Base-by-base conservation (phyloP, 176 grass and related monocot species). In the Triticum urartu region DNA sequence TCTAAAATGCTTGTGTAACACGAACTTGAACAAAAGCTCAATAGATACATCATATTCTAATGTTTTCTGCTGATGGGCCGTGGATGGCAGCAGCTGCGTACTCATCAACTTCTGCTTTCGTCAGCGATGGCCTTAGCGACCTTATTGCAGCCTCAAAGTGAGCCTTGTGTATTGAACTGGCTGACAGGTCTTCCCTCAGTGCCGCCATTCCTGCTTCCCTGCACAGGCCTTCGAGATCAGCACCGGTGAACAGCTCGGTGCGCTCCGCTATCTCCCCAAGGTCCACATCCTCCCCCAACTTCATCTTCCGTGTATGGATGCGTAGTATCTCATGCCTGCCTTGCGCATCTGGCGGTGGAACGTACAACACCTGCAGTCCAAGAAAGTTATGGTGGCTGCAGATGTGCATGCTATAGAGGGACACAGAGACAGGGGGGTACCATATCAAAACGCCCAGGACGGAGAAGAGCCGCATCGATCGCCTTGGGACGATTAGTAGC, bases 381-480 rank as follows among this genome's bases (percentile, higher is more conserved):
- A 75, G 42, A 79, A 70, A 68, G 34, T 52, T 72, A 69, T 24
- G 43, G 24, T 60, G 35, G 43, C 39, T 72, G 47, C 40, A 52
- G 34, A 68, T 39, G 79, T 50, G 20, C 68, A 73, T 72, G 33
- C 25, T 26, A 79, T 24, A 25, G 21, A 77, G 42, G 17, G 45
- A 11, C 7, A 8, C 6, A n/a, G 13, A 85, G 42, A 71, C n/a
- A 22, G 4, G 6, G 0, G 45, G 82, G 81, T 64, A 98, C 86
- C 86, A 91, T 91, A 84, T 98, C 95, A 80, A 98, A 98, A 69
- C 91, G 90, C 21, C 91, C 93, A 82, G 91, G 90, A 14, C 86
- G 93, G 54, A 95, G 72, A 87, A 98, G 90, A 88, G 93, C 96
- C 73, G 86, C 93, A 94, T 98, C 96, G 72, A 98, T 92, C 60